Conservation (phyloP, 2,329 filamentous ascomycete species). For the Lasiodiplodia sp. region DNA sequence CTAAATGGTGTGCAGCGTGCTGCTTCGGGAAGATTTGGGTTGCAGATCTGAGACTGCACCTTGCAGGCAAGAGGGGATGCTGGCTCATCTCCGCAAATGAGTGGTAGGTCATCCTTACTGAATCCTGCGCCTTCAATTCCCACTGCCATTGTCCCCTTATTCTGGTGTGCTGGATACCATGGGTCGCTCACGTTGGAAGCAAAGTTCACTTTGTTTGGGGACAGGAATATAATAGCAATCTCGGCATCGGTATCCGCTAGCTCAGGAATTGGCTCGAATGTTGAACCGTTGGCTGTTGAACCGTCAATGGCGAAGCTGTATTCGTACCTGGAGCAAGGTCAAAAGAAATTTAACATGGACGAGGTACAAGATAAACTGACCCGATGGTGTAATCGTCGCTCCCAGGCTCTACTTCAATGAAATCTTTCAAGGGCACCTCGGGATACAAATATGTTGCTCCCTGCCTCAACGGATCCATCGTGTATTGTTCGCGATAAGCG, state of each 20-base stretch:
- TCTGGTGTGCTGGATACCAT: slow-evolving; percentile 39
- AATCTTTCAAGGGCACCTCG: background rate
- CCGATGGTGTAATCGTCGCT: background rate
- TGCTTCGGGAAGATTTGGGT: slow-evolving; percentile 11
- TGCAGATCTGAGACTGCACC: slow-evolving; percentile 28
- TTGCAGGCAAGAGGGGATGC: slow-evolving; percentile 30
- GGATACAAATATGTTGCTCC: background rate
- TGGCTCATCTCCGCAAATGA: slow-evolving; percentile 13
- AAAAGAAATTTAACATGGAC: too few relatives aligned
- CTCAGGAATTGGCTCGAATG: slow-evolving; percentile 36
- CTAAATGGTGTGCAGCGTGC: background rate
- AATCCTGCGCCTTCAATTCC: too few relatives aligned
- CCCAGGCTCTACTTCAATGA: background rate
- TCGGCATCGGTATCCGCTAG: slow-evolving; percentile 42
- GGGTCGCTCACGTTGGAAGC: slow-evolving; percentile 39
- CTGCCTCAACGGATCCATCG: rapidly evolving
- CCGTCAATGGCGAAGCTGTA: background rate
- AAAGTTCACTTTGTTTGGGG: slow-evolving; percentile 39
- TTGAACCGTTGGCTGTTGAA: background rate
- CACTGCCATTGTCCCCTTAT: background rate
- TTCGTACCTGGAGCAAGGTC: background rate
- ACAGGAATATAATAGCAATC: slow-evolving; percentile 41
- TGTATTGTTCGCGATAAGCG: background rate
- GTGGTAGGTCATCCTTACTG: background rate
- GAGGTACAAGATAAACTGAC: background rate